These are phyloP conservation scores for Podaxis carcinomalis DNA, from an alignment of 768 basidiomycete species.

Conservation along the genomic window DNA sequence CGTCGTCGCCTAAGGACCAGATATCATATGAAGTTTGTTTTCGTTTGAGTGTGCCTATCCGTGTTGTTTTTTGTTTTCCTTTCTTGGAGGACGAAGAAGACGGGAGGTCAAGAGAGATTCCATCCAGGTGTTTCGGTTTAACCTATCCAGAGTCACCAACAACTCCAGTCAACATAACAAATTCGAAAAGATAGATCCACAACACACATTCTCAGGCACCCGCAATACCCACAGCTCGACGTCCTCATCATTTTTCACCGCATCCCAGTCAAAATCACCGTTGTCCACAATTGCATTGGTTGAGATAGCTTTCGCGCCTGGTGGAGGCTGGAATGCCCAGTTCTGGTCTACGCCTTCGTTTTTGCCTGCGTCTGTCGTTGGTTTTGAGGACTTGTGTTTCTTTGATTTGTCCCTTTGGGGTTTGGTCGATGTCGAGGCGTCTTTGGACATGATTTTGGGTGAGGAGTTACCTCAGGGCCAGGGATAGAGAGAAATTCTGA, in stretches of 20 bases:
- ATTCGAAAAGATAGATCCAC: neutral
- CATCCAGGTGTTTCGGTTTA: constrained; percentile 60
- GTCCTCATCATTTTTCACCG: constrained; percentile 48
- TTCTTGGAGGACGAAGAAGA: constrained; percentile 19
- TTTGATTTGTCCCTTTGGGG: constrained; percentile 18
- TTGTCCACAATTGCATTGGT: constrained; percentile 38
- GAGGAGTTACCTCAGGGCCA: neutral
- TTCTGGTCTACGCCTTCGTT: constrained; percentile 52
- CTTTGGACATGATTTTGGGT: neutral
- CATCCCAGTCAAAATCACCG: constrained; percentile 67
- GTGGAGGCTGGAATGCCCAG: constrained; percentile 61
- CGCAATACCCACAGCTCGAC: constrained; percentile 70
- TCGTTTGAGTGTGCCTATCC: constrained; percentile 45
- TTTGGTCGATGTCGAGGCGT: constrained; percentile 7
- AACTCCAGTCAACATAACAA: neutral
- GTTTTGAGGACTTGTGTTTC: constrained; percentile 21
- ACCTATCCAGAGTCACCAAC: constrained; percentile 36
- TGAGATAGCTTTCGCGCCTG: constrained; percentile 45
- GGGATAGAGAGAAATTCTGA: neutral
- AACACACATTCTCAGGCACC: constrained; percentile 60
- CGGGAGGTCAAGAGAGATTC: constrained; percentile 42
- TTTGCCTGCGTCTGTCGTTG: constrained; percentile 27
- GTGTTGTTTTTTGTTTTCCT: constrained; percentile 23
- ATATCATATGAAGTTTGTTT: constrained; percentile 59
- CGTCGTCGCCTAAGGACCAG: constrained; percentile 54